Evolutionary conservation across 2,329 filamentous ascomycete species (phyloP).

Genomic region (Bertia moriformis): DNA sequence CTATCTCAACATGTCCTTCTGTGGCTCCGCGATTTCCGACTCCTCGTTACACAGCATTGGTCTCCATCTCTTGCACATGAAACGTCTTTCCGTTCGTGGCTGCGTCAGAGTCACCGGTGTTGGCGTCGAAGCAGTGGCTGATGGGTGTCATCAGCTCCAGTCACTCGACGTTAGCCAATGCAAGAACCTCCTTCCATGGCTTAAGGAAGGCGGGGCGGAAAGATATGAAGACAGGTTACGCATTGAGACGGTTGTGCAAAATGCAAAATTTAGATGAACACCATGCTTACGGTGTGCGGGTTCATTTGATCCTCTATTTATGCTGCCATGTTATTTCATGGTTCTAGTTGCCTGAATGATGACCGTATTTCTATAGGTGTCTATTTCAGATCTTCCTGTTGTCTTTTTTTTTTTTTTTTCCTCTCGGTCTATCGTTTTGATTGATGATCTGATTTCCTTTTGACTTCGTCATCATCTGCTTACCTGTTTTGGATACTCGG

Average conservation of each 20-base stretch:
- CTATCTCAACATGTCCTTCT: constrained; percentile 59
- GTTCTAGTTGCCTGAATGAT: neutral
- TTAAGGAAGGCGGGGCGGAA: constrained; percentile 41
- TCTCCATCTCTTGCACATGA: constrained; percentile 51
- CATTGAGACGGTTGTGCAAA: neutral
- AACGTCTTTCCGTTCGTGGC: constrained; percentile 51
- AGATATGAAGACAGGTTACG: constrained; percentile 2
- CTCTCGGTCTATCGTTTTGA: neutral
- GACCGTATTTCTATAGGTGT: neutral
- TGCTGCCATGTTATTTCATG: neutral
- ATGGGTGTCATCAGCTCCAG: constrained; percentile 50
- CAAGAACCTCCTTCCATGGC: constrained; percentile 54
- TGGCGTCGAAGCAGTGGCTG: constrained; percentile 57
- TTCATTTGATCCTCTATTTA: neutral
- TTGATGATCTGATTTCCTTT: neutral
- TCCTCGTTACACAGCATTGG: constrained; percentile 54
- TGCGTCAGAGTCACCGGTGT: constrained; percentile 61
- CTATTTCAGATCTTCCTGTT: neutral
- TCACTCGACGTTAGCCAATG: constrained; percentile 61
- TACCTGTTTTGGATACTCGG: too few relatives aligned
- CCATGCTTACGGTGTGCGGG: neutral
- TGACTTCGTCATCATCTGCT: too few relatives aligned
- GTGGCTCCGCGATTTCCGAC: constrained; percentile 58
- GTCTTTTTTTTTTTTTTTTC: neutral
- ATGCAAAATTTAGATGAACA: neutral